Percentiles rank a stretch among this genome's conserved stretches.
phyloP scores from a whole-genome alignment of 352 stramenopile species.

The Phytophthora hybrid region DNA sequence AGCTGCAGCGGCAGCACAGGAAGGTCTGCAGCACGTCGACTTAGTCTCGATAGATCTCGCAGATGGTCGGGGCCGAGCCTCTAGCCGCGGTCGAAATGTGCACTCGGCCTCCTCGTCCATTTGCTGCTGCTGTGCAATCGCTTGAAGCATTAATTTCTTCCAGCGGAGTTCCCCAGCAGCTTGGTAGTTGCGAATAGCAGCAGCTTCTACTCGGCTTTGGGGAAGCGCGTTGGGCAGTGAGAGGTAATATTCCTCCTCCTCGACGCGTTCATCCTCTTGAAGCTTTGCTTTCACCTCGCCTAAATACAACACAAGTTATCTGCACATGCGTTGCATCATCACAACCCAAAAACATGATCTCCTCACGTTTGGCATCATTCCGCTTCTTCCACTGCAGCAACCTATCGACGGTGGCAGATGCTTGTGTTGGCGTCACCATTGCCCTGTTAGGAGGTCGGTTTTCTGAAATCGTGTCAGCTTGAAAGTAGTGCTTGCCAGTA shows the following conservation, averaged over 20 bases:
- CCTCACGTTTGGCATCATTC: constrained; percentile 31
- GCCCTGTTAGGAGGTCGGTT: constrained; percentile 1
- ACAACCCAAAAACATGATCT: neutral
- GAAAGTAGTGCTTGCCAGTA: neutral
- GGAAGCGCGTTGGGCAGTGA: constrained; percentile 34
- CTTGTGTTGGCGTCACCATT: constrained; percentile 16
- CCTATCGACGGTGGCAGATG: constrained; percentile 10
- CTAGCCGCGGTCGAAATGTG: constrained; percentile 46
- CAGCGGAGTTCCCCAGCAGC: constrained; percentile 40
- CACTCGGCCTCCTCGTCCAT: constrained; percentile 34
- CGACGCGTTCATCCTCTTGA: constrained; percentile 27
- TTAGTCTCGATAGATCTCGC: neutral
- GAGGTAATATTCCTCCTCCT: constrained; percentile 39
- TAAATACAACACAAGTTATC: constrained; percentile 7
- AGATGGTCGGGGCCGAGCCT: constrained; percentile 14
- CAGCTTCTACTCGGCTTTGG: constrained; percentile 26
- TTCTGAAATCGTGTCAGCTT: neutral
- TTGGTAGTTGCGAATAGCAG: constrained; percentile 51
- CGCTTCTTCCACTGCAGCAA: constrained; percentile 31
- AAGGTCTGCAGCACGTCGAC: neutral
- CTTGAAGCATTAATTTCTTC: constrained; percentile 44
- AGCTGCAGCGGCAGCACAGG: constrained; percentile 3
- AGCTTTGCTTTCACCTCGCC: constrained; percentile 28
- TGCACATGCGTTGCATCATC: constrained; percentile 8
- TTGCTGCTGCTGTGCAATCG: constrained; percentile 36